Base-by-base conservation (phyloP, 2,329 filamentous ascomycete species). In the Teratosphaeria viscida region DNA sequence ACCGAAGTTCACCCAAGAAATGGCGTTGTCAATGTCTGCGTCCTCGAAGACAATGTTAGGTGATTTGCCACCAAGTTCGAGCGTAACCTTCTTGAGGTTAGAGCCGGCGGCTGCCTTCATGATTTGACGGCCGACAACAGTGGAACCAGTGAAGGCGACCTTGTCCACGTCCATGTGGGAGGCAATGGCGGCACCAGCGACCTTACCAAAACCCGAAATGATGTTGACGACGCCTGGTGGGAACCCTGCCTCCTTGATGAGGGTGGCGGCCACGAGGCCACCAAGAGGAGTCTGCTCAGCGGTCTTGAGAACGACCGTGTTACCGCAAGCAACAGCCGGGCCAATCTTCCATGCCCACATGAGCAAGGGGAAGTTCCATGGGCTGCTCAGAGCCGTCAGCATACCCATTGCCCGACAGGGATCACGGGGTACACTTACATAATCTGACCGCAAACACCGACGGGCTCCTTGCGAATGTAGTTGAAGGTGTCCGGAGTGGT, bases 281-380 rank as follows among this genome's bases (percentile, higher is more conserved):
- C 85, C 86, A 55, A 90, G 82, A 16, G 87, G 87, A 10, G 87
- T 90, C 78, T 90, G 86, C 77, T 90, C 87, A 63, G 87, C 86
- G 26, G 85, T 83, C 83, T 90, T 90, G 70, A 90, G 75, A 69
- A 90, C 81, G 59, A 90, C 72, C 4, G 80, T 83, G 82, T 90
- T 90, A 70, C 88, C 87, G 43, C 84, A 84, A 66, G 86, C 85
- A 69, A 90, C 78, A 53, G 87, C 87, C 55, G 87, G 87, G 61
- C 82, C 86, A 63, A 90, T 85, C 83, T 95, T 95, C 90, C 90
- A 95, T 57, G 82, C 72, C 82, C 82, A 82, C 88, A 92, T 92
- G 71, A 89, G 82, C 54, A 92, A 78, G 7, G 89, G 89, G 78
- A 90, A 92, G 80, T 92, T 92, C 67, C 67, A 70, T 62, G 89